phyloP scores from a whole-genome alignment of 495 filamentous ascomycete species.

The Tuber indicum region DNA sequence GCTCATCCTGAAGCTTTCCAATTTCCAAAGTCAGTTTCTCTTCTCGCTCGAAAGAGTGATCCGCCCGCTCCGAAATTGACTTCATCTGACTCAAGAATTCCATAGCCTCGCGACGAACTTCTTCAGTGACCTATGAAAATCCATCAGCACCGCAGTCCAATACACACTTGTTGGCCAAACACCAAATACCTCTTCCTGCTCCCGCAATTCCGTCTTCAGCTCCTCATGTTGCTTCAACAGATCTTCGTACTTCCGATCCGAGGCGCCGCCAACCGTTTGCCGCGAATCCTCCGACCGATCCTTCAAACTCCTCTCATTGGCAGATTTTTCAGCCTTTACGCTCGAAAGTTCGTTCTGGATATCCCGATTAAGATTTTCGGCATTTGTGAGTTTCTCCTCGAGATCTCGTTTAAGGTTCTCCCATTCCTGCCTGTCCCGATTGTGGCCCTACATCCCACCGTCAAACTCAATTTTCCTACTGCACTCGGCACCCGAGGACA shows the following conservation, averaged over 20 bases:
- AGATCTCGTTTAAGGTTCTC: conserved; percentile 63
- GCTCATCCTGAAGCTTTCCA: conserved; percentile 66
- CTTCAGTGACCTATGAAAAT: conserved; percentile 64
- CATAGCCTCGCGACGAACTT: conserved; percentile 78
- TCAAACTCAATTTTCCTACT: conserved; percentile 46
- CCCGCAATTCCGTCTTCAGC: conserved; percentile 60
- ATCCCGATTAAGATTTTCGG: conserved; percentile 67
- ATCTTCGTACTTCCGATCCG: conserved; percentile 41
- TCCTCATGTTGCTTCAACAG: conserved; percentile 57
- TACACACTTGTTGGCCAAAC: background rate
- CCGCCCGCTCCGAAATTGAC: conserved; percentile 68
- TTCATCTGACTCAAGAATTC: conserved; percentile 86
- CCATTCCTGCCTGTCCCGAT: conserved; percentile 62
- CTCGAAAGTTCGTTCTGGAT: conserved; percentile 71
- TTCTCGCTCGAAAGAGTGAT: conserved; percentile 73
- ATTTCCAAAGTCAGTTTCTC: conserved; percentile 66
- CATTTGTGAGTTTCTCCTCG: conserved; percentile 70
- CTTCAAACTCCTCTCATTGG: conserved; percentile 57
- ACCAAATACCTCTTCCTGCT: conserved; percentile 54
- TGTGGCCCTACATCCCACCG: conserved; percentile 48
- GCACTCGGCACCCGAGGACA: conserved; percentile 16
- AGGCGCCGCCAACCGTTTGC: conserved; percentile 28
- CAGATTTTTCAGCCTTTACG: conserved; percentile 59
- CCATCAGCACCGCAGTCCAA: background rate
- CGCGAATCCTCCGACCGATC: conserved; percentile 57